A percentile compares a stretch with the other conserved stretches of the same genome.
Evolutionary conservation across 192 early-diverging fungal genomes (phyloP).

Genomic region (Globomyces pollinis-pini): DNA sequence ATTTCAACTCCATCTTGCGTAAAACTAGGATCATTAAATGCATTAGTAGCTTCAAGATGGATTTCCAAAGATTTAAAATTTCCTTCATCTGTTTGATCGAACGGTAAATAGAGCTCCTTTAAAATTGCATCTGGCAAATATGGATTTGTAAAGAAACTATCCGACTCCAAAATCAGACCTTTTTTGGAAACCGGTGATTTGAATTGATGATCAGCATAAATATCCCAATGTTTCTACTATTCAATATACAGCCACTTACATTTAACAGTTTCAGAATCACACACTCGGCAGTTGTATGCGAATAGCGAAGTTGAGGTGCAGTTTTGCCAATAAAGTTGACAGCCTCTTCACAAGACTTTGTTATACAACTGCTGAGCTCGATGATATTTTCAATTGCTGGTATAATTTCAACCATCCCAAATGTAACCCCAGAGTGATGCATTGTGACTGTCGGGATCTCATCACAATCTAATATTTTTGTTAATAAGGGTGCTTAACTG

Average conservation of each 20-base stretch:
- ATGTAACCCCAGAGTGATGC: constrained; percentile 32
- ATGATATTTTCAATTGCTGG: constrained; percentile 22
- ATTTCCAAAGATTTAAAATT: constrained; percentile 19
- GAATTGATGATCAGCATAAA: constrained; percentile 27
- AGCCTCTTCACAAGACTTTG: constrained; percentile 14
- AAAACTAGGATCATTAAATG: constrained; percentile 40
- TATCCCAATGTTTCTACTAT: constrained; percentile 24
- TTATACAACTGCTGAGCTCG: constrained; percentile 11
- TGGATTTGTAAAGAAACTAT: constrained; percentile 40
- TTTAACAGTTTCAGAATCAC: constrained; percentile 38
- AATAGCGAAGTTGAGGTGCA: background rate
- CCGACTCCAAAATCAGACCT: constrained; percentile 28
- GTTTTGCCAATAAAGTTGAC: constrained; percentile 3
- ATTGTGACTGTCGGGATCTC: constrained; percentile 29
- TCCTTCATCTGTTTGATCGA: constrained; percentile 18
- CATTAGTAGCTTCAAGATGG: constrained; percentile 19
- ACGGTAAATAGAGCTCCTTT: constrained; percentile 33
- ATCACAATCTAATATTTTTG: background rate
- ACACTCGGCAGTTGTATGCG: constrained; percentile 23
- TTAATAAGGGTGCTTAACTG: background rate
- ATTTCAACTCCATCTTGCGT: constrained; percentile 20
- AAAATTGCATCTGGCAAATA: constrained; percentile 40
- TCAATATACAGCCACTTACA: too few relatives aligned
- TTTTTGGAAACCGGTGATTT: constrained; percentile 19
- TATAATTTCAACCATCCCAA: constrained; percentile 40